Base-by-base conservation (phyloP, 352 stramenopile species). In the Globisporangium ultimum region DNA sequence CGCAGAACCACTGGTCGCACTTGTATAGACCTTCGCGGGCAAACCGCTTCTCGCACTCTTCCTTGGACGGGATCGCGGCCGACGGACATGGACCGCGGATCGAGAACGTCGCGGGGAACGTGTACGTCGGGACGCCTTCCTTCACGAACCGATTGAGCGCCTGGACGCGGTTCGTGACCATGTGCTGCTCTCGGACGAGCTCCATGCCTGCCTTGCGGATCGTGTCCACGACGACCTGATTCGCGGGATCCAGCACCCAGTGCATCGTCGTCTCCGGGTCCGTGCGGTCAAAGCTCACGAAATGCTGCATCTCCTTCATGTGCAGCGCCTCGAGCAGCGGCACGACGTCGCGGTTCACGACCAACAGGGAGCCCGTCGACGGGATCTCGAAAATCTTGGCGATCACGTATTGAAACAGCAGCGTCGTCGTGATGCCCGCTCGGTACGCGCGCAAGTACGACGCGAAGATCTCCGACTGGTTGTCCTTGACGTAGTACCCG, bases 371-470 rank as follows among this genome's bases (percentile, higher is more conserved):
- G 2, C 84, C 84, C 0, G 78, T 90, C 7, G 81, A 75, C 15
- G 84, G 78, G 64, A 93, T 93, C 72, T 91, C 79, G 46, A 93
- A 91, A 28, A 91, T 63, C 70, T 90, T 89, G 28, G 84, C 76
- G 36, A 91, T 79, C 14, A 93, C 64, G 40, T 87, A 93, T 63
- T 90, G 76, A 60, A 89, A 84, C 53, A 89, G 78, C 55, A 87
- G 65, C 22, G 81, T 90, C 21, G 80, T 89, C 1, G 84, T 91
- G 54, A 93, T 79, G 14, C 63, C 78, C 0, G 80, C 78, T n/a
- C 74, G 78, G 56, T 93, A 93, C 18, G 79, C 72, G 18, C 81
- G 81, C 60, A 88, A 32, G 48, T 90, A 90, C 3, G 81, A 80
- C 41, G 81, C 84, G 51, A 84, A 90, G 36, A 89, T 78, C 22